phyloP scores from a whole-genome alignment of 768 basidiomycete species.

The Boletus edulis region DNA sequence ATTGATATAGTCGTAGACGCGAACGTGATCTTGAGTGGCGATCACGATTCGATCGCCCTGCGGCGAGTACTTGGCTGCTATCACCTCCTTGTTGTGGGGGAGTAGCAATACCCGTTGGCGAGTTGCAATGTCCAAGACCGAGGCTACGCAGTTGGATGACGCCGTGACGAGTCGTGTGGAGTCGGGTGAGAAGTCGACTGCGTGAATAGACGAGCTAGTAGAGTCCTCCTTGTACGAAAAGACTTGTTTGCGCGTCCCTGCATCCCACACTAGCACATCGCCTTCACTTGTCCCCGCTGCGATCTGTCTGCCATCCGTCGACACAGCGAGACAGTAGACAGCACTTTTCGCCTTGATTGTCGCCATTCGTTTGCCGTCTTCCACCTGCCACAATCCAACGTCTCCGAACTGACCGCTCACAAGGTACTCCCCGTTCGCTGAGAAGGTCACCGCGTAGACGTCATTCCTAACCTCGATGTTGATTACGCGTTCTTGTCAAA shows the following conservation, averaged over 20 bases:
- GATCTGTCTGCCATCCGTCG: background rate
- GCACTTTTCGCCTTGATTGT: background rate
- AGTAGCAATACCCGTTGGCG: background rate
- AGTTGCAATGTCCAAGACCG: background rate
- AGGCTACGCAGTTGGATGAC: background rate
- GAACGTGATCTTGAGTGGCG: background rate
- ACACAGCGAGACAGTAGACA: background rate
- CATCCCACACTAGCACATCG: background rate
- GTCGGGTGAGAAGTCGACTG: slow-evolving; percentile 5
- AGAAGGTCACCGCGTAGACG: background rate
- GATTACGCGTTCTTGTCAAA: background rate
- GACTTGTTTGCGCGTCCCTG: background rate
- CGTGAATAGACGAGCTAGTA: background rate
- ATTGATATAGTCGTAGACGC: background rate
- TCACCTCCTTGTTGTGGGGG: background rate
- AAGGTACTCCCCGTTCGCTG: background rate
- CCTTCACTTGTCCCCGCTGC: background rate
- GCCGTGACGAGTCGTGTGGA: background rate
- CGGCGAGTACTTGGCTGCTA: background rate
- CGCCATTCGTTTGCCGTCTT: background rate
- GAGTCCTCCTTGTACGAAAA: background rate
- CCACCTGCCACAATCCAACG: background rate
- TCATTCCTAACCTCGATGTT: background rate
- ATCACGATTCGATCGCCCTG: background rate
- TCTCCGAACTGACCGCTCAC: background rate